Conservation (phyloP, 495 filamentous ascomycete species). For the Copromyces sp. region DNA sequence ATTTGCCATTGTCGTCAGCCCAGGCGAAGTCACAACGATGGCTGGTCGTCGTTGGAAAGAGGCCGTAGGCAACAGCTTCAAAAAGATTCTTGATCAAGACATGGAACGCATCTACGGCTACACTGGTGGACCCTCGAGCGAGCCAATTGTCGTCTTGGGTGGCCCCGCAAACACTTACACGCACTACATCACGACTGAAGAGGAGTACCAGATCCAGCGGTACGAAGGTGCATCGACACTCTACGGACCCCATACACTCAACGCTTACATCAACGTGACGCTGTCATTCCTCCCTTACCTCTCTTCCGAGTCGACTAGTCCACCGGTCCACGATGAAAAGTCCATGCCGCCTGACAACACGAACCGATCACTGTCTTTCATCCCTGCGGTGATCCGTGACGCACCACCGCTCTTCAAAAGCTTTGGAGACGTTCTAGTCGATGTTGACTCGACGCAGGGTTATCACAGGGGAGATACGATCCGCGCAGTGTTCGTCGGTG, state of each 20-base stretch:
- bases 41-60: conserved; percentile 84
- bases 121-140: neutral
- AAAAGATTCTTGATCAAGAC: neutral
- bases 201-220: conserved; percentile 83
- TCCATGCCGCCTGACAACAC: conserved; percentile 74
- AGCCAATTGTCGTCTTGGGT: conserved; percentile 75
- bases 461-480: conserved; percentile 51
- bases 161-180: conserved; percentile 92
- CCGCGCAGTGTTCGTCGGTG: conserved; percentile 66
- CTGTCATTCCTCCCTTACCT: conserved; percentile 64
- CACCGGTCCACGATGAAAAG: conserved; percentile 37
- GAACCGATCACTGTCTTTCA: conserved; percentile 71
- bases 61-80: conserved; percentile 41
- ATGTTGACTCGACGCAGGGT: conserved; percentile 44
- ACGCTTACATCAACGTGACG: conserved; percentile 83
- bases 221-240: conserved; percentile 95
- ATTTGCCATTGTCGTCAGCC: conserved; percentile 74
- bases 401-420: conserved; percentile 55
- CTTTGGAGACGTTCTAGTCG: conserved; percentile 64
- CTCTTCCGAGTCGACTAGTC: conserved; percentile 15
- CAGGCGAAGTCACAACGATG: conserved; percentile 94
- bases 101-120: neutral
- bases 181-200: conserved; percentile 88
- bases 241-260: conserved; percentile 84
- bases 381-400: conserved; percentile 70